Evolutionary conservation across 2,329 filamentous ascomycete species (phyloP).

Genomic region (Nemania sp.): DNA sequence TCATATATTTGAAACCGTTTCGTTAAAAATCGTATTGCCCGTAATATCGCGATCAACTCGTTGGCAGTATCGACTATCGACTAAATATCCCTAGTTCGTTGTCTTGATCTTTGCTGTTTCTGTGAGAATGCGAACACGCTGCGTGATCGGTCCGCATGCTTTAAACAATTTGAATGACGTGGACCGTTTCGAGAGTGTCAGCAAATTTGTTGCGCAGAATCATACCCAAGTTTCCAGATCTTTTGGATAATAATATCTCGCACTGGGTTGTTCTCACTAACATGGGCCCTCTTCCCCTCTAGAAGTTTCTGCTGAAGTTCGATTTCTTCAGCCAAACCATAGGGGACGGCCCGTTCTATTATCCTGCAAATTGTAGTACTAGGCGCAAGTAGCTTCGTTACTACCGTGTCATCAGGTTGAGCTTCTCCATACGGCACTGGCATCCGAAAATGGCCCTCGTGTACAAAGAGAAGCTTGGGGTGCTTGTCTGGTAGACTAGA

Average conservation of each 20-base stretch:
- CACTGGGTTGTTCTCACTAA: constrained; percentile 1
- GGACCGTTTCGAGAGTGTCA: background rate
- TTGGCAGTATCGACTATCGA: too few relatives aligned
- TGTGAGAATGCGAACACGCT: background rate
- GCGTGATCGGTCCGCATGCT: background rate
- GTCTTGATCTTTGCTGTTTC: too few relatives aligned
- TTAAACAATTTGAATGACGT: background rate
- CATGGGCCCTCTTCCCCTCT: background rate
- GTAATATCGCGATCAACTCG: too few relatives aligned
- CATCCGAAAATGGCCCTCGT: background rate
- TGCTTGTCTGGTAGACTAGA: background rate
- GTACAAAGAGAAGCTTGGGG: background rate
- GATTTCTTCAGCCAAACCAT: background rate
- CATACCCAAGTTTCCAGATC: background rate
- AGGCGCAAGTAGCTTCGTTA: background rate
- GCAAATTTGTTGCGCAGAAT: background rate
- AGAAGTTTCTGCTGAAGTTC: constrained; percentile 6
- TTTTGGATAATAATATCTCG: constrained; percentile 1
- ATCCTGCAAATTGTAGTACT: background rate
- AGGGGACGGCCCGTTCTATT: background rate
- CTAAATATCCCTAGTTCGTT: too few relatives aligned
- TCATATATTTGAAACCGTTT: too few relatives aligned
- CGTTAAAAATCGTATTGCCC: too few relatives aligned
- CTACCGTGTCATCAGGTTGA: background rate
- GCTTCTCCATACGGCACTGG: background rate